phyloP scores from a whole-genome alignment of 1,139 yeast genomes.

The Geotrichum aggregatum region DNA sequence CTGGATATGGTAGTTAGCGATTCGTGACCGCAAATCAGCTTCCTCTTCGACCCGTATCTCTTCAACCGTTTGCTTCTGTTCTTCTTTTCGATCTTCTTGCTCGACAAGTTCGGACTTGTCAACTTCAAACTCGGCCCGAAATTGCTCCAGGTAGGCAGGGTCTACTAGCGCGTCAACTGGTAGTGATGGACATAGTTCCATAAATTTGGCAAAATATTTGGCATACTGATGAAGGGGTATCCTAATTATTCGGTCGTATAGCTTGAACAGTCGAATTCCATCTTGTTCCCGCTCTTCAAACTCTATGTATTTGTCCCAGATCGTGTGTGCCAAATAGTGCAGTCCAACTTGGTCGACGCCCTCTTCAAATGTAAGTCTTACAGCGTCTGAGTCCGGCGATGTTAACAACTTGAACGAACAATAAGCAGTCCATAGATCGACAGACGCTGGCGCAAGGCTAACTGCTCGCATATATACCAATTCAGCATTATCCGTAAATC shows the following conservation, averaged over 20 bases:
- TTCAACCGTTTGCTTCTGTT: constrained; percentile 1
- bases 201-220: constrained; percentile 43
- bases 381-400: constrained; percentile 24
- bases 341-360: constrained; percentile 64
- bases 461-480: constrained; percentile 54
- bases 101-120: constrained; percentile 21
- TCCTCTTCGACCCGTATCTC: constrained; percentile 24
- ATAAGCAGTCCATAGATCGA: constrained; percentile 75
- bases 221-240: constrained; percentile 76
- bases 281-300: constrained; percentile 46
- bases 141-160: constrained; percentile 29
- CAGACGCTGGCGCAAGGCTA: constrained; percentile 48
- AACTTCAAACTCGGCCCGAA: constrained; percentile 32
- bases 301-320: constrained; percentile 71
- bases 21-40: constrained; percentile 33
- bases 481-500: constrained; percentile 43
- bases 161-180: constrained; percentile 32
- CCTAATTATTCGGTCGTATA: constrained; percentile 47
- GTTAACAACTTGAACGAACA: constrained; percentile 52
- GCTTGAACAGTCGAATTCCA: constrained; percentile 20
- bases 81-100: constrained; percentile 11
- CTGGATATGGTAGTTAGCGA: constrained; percentile 40
- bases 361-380: constrained; percentile 46
- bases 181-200: constrained; percentile 28
- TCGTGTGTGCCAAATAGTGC: constrained; percentile 68